A percentile compares a stretch with the other conserved stretches of the same genome.
phyloP scores from a whole-genome alignment of 495 filamentous ascomycete genomes.

The Xylaria bambusicola region DNA sequence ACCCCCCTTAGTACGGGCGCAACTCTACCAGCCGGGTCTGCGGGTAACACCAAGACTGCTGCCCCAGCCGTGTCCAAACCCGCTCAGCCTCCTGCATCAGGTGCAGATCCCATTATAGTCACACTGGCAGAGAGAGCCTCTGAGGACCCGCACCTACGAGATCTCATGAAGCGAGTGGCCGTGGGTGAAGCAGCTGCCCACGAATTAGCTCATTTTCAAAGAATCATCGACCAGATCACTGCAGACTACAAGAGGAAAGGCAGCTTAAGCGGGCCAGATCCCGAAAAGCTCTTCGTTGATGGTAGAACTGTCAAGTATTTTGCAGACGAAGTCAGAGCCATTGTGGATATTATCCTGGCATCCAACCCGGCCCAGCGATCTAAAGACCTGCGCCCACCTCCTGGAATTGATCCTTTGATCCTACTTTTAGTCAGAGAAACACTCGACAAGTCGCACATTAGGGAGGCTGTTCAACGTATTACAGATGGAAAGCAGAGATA shows the following conservation, averaged over 20 bases:
- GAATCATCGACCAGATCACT: slow-evolving; percentile 89
- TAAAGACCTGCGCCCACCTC: slow-evolving; percentile 40
- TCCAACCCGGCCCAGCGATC: slow-evolving; percentile 50
- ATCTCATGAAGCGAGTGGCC: slow-evolving; percentile 95
- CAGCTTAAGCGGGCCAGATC: slow-evolving; percentile 40
- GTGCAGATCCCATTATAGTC: slow-evolving; percentile 86
- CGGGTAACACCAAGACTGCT: slow-evolving; percentile 15
- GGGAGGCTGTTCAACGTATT: slow-evolving; percentile 44
- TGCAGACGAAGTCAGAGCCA: slow-evolving; percentile 50
- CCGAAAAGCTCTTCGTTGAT: slow-evolving; percentile 45
- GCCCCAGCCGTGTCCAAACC: slow-evolving; percentile 31
- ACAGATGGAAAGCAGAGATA: slow-evolving; percentile 43
- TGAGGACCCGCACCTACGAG: slow-evolving; percentile 82
- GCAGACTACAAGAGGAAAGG: slow-evolving; percentile 50
- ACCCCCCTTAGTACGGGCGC: slow-evolving; percentile 22
- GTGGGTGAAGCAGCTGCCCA: slow-evolving; percentile 76
- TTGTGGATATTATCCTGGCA: slow-evolving; percentile 47
- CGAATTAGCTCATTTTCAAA: slow-evolving; percentile 85
- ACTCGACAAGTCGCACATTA: slow-evolving; percentile 41
- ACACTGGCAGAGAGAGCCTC: slow-evolving; percentile 86
- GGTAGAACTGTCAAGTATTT: slow-evolving; percentile 49
- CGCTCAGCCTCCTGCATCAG: slow-evolving; percentile 25
- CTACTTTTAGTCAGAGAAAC: slow-evolving; percentile 46
- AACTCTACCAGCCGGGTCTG: not conserved
- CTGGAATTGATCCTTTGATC: slow-evolving; percentile 44